Evolutionary conservation across 345 rosid genomes (phyloP).

Genomic region (Melaleuca quinquenervia): DNA sequence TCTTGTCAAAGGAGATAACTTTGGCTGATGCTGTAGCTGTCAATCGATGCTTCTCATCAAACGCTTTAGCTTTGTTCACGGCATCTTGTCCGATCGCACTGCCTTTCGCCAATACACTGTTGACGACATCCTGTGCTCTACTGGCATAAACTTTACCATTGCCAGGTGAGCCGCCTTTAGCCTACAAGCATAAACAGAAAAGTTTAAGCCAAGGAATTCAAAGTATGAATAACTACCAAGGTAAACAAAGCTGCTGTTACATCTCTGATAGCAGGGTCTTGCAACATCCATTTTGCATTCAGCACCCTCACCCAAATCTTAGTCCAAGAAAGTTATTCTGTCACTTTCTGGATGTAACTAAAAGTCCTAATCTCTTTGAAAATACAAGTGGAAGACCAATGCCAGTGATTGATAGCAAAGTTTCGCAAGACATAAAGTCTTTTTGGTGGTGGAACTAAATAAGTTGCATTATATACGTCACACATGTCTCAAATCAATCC

Average conservation of each 20-base stretch:
- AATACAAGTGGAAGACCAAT: background rate
- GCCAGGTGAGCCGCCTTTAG: conserved; percentile 23
- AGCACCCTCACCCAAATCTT: background rate
- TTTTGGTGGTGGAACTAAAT: background rate
- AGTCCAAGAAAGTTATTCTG: background rate
- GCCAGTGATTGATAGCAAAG: background rate
- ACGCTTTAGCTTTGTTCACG: conserved; percentile 84
- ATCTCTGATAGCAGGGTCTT: background rate
- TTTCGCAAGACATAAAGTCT: background rate
- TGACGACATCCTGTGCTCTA: conserved; percentile 84
- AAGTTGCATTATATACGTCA: background rate
- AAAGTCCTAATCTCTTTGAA: background rate
- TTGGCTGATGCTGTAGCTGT: conserved; percentile 89
- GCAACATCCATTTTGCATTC: background rate
- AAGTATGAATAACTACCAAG: background rate
- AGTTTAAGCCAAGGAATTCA: background rate
- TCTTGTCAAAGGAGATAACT: conserved; percentile 66
- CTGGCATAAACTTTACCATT: conserved; percentile 61
- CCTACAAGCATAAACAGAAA: conserved; percentile 27
- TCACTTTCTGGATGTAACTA: background rate
- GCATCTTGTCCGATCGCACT: conserved; percentile 90
- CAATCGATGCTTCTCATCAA: conserved; percentile 78
- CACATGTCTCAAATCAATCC: background rate
- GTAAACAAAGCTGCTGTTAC: background rate
- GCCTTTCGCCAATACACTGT: conserved; percentile 72